Base-by-base conservation (phyloP, 1,139 yeast genomes). In the Protomyces inundatus region DNA sequence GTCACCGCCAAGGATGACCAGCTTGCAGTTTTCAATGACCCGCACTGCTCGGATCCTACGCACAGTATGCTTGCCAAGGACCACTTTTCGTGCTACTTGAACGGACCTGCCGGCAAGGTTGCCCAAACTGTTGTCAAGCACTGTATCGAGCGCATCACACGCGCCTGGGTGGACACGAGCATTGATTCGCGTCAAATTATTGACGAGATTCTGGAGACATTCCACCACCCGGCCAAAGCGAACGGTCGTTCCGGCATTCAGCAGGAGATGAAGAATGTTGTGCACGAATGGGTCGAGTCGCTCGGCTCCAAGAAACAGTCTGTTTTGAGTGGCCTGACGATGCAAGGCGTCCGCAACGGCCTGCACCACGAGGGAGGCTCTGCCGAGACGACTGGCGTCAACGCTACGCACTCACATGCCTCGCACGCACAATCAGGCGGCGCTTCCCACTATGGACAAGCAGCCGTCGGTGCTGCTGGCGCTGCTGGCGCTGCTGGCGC, bases 101-200 rank as follows among this genome's bases (percentile, higher is more conserved):
- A 75, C 39, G 77, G 74, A 32, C 71, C 71, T 1, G 84, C 83
- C 23, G 84, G 84, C 7, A 74, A 74, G 54, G 80, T 80, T 6
- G 84, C 85, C 2, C 74, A 79, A 64, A 82, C 79, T 0, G 73
- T 81, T 71, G 76, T 82, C 65, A 80, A 80, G 79, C 76, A 79
- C 63, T 83, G 83, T 46, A 80, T 81, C 1, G 81, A 82, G 7
- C 80, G 82, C 77, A 81, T 81, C 16, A 68, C 69, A 7, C 61
- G 65, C 23, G 72, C 72, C 3, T 70, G 72, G 72, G 68, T 64
- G 10, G 69, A 70, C 53, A 33, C 53, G 7, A 33, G 52, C 33
- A 62, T 69, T 12, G 66, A 68, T 59, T 59, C 69, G 10, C 52
- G 66, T 14, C 64, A 62, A 16, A 66, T 68, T 14, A 60, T 65